Base-by-base conservation (phyloP, 73 alveolate genomes). In the Strombidium stylifer region DNA sequence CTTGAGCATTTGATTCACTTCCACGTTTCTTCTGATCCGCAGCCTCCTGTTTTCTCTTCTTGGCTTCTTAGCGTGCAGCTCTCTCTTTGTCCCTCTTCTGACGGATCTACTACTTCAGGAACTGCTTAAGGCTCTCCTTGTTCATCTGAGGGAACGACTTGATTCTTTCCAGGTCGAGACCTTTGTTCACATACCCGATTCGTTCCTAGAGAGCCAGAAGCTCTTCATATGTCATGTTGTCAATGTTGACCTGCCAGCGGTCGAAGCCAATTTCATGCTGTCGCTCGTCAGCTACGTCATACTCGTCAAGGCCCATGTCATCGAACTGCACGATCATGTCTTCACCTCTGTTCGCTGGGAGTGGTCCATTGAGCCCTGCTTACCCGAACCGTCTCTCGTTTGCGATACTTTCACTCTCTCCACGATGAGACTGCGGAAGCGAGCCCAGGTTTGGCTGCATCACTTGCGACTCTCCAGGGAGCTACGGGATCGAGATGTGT, bases 151-250 rank as follows among this genome's bases (percentile, higher is more conserved):
- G 78, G 55, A 64, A 64, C 10, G 36, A 23, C n/a, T 60, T 51
- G 12, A 83, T 75, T 47, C 77, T 70, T 8, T 75, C 85, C 31
- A 72, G 73, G 18, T 69, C 45, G 20, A 87, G 71, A 24, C 96
- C 96, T 40, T 76, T 81, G 12, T 62, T 35, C 4, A 87, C 93
- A 41, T 49, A 83, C 27, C 96, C 96, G 3, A 87, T 87, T 66
- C 80, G 53, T 27, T 87, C 91, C 61, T 75, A 82, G 8, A 87
- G 55, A 23, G 80, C 90, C 14, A 87, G 71, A 20, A 87, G 57
- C 55, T 87, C 89, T 69, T 87, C 96, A 83, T 87, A 87, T 30
- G 94, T 77, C 93, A 87, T 82, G 32, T 76, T 65, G 53, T 87
- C 92, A 14, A 79, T 80, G 55, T 72, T 64, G 31, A 64, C 45